A percentile compares a stretch with the other conserved stretches of the same genome.
Conservation (phyloP, 371 early-diverging fungal genomes). For the Furculomyces boomerangus region DNA sequence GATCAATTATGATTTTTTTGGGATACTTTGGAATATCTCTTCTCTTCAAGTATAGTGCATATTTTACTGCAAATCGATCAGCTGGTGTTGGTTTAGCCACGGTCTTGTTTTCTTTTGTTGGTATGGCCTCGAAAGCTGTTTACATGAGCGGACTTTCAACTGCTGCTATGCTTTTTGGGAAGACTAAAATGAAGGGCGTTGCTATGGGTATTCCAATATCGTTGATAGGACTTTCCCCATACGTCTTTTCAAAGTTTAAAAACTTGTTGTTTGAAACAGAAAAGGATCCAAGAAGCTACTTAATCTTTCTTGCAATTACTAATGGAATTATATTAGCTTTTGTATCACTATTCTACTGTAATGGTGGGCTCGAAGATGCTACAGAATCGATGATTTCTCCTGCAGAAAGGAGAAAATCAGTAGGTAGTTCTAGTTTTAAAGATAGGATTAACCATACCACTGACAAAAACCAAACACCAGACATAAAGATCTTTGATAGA, state of each 20-base stretch:
- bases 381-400: not conserved
- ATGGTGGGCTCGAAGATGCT: not conserved
- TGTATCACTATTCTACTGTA: slow-evolving; percentile 1
- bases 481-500: not conserved
- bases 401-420: not conserved
- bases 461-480: not conserved
- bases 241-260: slow-evolving; percentile 41
- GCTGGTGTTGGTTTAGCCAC: slow-evolving; percentile 22
- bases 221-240: slow-evolving; percentile 44
- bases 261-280: slow-evolving; percentile 24
- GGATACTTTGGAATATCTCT: slow-evolving; percentile 19
- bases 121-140: slow-evolving; percentile 36
- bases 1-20: slow-evolving; percentile 14
- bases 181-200: slow-evolving; percentile 31
- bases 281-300: slow-evolving; percentile 10
- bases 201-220: slow-evolving; percentile 42
- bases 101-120: slow-evolving; percentile 32
- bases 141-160: slow-evolving; percentile 40
- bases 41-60: slow-evolving; percentile 5
- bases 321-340: slow-evolving; percentile 9
- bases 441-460: not conserved
- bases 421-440: not conserved
- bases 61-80: slow-evolving; percentile 5
- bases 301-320: slow-evolving; percentile 15
- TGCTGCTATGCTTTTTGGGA: slow-evolving; percentile 32